Evolutionary conservation across 2,329 filamentous ascomycete genomes (phyloP), one percentile per base, ranked within the genome.

Genomic region (Sporothrix sp.): DNA sequence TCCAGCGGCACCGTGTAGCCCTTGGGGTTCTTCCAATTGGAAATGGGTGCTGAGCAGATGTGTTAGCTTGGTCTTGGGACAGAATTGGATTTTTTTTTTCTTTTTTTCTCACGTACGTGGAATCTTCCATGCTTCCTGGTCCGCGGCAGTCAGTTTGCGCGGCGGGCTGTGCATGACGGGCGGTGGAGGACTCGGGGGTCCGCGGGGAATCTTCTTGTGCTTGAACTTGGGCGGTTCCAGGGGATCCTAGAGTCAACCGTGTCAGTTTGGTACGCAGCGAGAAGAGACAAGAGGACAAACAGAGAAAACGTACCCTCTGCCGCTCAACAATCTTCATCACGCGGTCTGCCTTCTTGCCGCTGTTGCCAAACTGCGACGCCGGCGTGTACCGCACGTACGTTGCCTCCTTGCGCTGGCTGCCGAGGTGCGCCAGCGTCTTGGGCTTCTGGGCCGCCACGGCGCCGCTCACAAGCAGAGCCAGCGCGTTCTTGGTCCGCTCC

Each of bases 21-120:
- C 71, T 97, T 97, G 1, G 91, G 87, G 66, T 98, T 98, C 78
- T 98, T 98, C 93, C 93, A 98, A 67, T 97, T 97, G 18, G 87
- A 95, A 2, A 98, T 84, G 0, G 91, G 87, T 2, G 91, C 56
- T 58, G 44, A 89, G 28, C 3, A 7, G 1, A 23, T 46, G 51
- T 37, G 55, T 52, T 23, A 49, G 5, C 14, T 23, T 6, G n/a
- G 13, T 7, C 0, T 6, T 9, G 18, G n/a, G n/a, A n/a, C n/a
- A n/a, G n/a, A n/a, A n/a, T n/a, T n/a, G n/a, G n/a, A n/a, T n/a
- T n/a, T n/a, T n/a, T n/a, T n/a, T n/a, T n/a, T n/a, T n/a, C n/a
- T n/a, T n/a, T n/a, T n/a, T n/a, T n/a, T n/a, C n/a, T n/a, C n/a
- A n/a, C n/a, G n/a, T 53, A 63, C 60, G 90, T 0, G 75, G 77